Evolutionary conservation across 306 rosid species (phyloP).

Genomic region (Rosa rugosa): DNA sequence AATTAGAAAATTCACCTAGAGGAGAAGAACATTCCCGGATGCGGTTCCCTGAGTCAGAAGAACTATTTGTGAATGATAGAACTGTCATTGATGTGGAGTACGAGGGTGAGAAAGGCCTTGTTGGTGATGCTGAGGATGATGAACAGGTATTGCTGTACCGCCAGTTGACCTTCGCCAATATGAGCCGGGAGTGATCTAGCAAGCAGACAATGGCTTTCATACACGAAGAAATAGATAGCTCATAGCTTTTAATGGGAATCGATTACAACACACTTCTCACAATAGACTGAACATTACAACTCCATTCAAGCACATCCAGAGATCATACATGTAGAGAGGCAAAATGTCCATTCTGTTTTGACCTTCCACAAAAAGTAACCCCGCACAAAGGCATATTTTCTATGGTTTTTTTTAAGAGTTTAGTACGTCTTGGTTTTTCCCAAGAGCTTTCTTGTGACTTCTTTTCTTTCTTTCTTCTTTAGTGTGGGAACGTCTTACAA

Average conservation of each 20-base stretch:
- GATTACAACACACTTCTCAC: background rate
- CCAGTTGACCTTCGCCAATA: constrained; percentile 48
- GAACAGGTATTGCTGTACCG: constrained; percentile 54
- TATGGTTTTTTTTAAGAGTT: background rate
- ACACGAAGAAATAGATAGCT: background rate
- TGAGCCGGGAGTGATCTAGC: constrained; percentile 24
- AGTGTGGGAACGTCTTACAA: background rate
- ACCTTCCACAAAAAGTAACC: background rate
- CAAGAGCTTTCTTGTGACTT: background rate
- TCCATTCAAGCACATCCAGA: constrained; percentile 5
- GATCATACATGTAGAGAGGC: background rate
- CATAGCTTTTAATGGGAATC: background rate
- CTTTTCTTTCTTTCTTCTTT: background rate
- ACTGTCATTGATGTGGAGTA: constrained; percentile 45
- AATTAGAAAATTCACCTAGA: constrained; percentile 25
- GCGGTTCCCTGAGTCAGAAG: constrained; percentile 36
- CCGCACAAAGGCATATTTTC: background rate
- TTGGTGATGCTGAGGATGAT: constrained; percentile 50
- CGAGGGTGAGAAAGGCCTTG: constrained; percentile 43
- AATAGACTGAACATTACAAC: background rate
- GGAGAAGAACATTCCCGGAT: constrained; percentile 21
- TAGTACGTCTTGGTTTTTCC: background rate
- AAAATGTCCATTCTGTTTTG: background rate
- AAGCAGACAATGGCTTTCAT: background rate
- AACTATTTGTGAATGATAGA: constrained; percentile 28